These are phyloP conservation scores for Brassica cretica DNA, from an alignment of 345 rosid genomes.

Conservation along the genomic window DNA sequence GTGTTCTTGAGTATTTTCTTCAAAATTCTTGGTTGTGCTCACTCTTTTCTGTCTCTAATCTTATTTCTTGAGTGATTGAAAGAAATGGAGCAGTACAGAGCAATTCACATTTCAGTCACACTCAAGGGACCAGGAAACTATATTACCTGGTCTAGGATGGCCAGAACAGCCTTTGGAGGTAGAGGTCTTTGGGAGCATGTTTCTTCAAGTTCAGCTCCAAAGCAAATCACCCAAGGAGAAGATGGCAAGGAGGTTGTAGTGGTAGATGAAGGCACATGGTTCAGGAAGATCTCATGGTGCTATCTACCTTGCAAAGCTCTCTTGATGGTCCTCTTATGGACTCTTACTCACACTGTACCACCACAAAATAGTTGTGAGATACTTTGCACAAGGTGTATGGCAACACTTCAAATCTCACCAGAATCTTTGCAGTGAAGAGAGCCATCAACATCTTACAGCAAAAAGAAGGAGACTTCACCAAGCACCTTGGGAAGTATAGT, in stretches of 20 bases:
- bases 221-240: not conserved
- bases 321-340: not conserved
- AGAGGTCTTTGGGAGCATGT: not conserved
- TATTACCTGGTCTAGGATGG: not conserved
- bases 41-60: no score
- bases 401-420: not conserved
- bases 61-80: no score
- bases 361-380: not conserved
- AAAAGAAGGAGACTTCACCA: not conserved
- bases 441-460: not conserved
- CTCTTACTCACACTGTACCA: not conserved
- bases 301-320: not conserved
- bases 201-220: not conserved
- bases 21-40: no score
- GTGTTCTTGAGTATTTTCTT: no score
- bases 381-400: not conserved
- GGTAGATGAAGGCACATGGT: not conserved
- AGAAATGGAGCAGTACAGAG: no score
- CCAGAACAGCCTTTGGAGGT: not conserved
- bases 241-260: not conserved
- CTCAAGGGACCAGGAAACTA: not conserved
- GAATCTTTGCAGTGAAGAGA: not conserved
- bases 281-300: not conserved
- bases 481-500: not conserved
- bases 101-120: no score